Evolutionary conservation across 441 rosid species (phyloP).

Genomic region (Biscutella laevigata): DNA sequence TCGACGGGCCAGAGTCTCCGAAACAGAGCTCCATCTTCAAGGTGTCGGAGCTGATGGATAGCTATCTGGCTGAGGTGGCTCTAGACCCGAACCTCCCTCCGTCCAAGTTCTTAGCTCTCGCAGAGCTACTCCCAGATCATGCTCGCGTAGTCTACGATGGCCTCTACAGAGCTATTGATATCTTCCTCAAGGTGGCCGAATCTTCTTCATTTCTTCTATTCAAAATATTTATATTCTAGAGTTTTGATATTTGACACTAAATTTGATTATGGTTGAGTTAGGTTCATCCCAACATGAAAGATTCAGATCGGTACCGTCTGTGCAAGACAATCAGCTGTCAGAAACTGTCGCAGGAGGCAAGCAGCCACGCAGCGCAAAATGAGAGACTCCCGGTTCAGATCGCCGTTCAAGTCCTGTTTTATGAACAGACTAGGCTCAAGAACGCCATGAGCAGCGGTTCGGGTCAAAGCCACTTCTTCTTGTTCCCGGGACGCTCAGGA

Average conservation of each 20-base stretch:
- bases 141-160: conserved; percentile 76
- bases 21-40: conserved; percentile 88
- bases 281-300: conserved; percentile 89
- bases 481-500: conserved; percentile 73
- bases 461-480: conserved; percentile 68
- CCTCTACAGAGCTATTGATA: conserved; percentile 74
- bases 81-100: conserved; percentile 63
- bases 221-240: too few relatives aligned
- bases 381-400: conserved; percentile 84
- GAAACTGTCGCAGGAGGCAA: conserved; percentile 86
- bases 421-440: conserved; percentile 78
- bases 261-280: conserved; percentile 16
- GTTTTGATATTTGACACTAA: too few relatives aligned
- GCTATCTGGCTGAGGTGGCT: conserved; percentile 78
- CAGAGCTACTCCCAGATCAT: conserved; percentile 88
- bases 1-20: conserved; percentile 79
- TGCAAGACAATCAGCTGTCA: conserved; percentile 88
- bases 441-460: conserved; percentile 68
- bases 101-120: conserved; percentile 62
- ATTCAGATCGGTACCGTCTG: conserved; percentile 73
- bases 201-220: too few relatives aligned
- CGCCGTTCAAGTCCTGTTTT: conserved; percentile 84
- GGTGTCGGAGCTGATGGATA: conserved; percentile 77
- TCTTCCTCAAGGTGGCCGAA: conserved; percentile 83
- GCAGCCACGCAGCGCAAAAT: conserved; percentile 90